Conservation (phyloP, 2,329 filamentous ascomycete genomes). For the Stenocarpella maydis region DNA sequence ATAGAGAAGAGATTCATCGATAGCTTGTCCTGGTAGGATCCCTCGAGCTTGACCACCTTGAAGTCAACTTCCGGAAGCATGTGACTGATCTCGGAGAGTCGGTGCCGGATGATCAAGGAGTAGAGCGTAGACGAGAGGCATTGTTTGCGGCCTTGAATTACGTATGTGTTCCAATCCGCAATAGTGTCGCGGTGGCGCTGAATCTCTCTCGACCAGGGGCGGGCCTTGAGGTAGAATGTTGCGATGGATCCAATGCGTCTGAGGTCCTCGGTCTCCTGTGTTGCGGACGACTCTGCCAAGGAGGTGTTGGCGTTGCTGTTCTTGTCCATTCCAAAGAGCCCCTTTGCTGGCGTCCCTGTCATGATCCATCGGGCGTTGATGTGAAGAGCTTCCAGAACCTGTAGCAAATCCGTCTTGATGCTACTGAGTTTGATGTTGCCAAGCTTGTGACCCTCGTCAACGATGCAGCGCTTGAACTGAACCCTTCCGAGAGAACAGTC, state of each 20-base stretch:
- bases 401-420: slow-evolving; percentile 63
- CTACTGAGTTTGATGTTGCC: slow-evolving; percentile 65
- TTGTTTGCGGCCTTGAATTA: slow-evolving; percentile 70
- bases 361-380: slow-evolving; percentile 86
- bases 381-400: slow-evolving; percentile 61
- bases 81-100: slow-evolving; percentile 72
- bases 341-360: slow-evolving; percentile 87
- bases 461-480: slow-evolving; percentile 87
- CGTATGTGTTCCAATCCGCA: slow-evolving; percentile 77
- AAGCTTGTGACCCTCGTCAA: slow-evolving; percentile 90
- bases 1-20: slow-evolving; percentile 86
- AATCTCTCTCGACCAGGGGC: slow-evolving; percentile 77
- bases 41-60: slow-evolving; percentile 76
- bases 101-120: slow-evolving; percentile 83
- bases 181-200: slow-evolving; percentile 61
- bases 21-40: slow-evolving; percentile 84
- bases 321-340: slow-evolving; percentile 76
- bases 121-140: slow-evolving; percentile 77
- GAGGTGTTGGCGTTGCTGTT: slow-evolving; percentile 9
- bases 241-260: slow-evolving; percentile 72
- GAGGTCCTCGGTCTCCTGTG: slow-evolving; percentile 69
- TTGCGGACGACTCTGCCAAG: slow-evolving; percentile 49
- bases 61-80: slow-evolving; percentile 78
- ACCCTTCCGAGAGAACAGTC: slow-evolving; percentile 72
- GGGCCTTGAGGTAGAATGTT: slow-evolving; percentile 75